phyloP scores from a whole-genome alignment of 2,329 filamentous ascomycete species.

The Pseudogymnoascus sp. region DNA sequence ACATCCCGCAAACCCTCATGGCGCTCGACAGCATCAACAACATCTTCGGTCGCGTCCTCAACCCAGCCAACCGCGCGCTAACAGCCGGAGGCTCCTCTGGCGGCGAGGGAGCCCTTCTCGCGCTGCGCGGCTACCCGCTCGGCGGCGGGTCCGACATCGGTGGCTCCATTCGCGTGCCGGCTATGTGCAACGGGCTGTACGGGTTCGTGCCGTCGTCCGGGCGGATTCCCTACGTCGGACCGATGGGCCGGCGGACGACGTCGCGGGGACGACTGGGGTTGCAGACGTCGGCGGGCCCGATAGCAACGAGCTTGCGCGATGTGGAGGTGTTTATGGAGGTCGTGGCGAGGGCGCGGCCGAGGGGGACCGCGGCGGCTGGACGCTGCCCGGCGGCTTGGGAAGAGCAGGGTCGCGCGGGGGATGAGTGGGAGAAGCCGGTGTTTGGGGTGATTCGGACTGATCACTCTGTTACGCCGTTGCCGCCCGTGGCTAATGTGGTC shows the following conservation, averaged over 20 bases:
- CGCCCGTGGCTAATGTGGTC: slow-evolving; percentile 41
- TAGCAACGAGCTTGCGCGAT: slow-evolving; percentile 41
- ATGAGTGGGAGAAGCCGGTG: slow-evolving; percentile 24
- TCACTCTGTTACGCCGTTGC: slow-evolving; percentile 44
- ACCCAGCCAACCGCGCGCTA: slow-evolving; percentile 52
- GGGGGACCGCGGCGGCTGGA: slow-evolving; percentile 38
- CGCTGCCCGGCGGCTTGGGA: slow-evolving; percentile 38
- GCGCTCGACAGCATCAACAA: slow-evolving; percentile 54
- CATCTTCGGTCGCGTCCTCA: slow-evolving; percentile 54
- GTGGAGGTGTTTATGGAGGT: slow-evolving; percentile 44
- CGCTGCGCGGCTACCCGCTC: slow-evolving; percentile 44
- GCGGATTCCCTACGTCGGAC: slow-evolving; percentile 36
- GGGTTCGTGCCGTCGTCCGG: slow-evolving; percentile 43
- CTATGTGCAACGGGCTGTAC: slow-evolving; percentile 46
- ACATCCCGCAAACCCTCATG: slow-evolving; percentile 54
- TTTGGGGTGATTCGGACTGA: slow-evolving; percentile 46
- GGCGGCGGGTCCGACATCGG: slow-evolving; percentile 59
- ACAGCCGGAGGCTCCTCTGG: slow-evolving; percentile 59
- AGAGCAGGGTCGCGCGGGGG: slow-evolving; percentile 22
- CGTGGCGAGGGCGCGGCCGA: slow-evolving; percentile 46
- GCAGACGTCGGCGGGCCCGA: slow-evolving; percentile 42
- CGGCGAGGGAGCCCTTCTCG: slow-evolving; percentile 55
- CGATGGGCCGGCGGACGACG: slow-evolving; percentile 42
- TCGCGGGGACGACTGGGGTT: slow-evolving; percentile 45
- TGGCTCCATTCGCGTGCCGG: slow-evolving; percentile 37